Conservation (phyloP, 768 basidiomycete species). For the Boletus insuetus region DNA sequence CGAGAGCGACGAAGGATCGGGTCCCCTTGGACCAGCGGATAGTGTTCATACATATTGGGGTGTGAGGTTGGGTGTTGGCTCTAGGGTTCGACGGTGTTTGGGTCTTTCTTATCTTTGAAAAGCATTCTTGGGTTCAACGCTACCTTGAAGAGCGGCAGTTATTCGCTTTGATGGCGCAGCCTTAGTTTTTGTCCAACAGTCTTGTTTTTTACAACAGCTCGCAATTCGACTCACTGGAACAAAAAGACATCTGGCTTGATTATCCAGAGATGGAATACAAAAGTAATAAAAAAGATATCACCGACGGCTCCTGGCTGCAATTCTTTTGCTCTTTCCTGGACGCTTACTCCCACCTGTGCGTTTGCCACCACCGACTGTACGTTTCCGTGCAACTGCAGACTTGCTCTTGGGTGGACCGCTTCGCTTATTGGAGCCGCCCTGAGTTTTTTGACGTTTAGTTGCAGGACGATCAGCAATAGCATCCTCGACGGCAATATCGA, state of each 20-base stretch:
- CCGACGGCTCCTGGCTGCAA: conserved; percentile 38
- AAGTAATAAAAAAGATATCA: conserved; percentile 11
- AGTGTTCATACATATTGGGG: conserved; percentile 23
- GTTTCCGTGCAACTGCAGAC: conserved; percentile 34
- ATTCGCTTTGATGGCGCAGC: too few relatives aligned
- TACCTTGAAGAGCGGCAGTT: too few relatives aligned
- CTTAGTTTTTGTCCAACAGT: background rate
- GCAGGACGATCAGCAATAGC: conserved; percentile 72
- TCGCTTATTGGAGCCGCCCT: conserved; percentile 29
- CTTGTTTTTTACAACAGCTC: background rate
- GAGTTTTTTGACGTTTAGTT: conserved; percentile 48
- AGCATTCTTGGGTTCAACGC: too few relatives aligned
- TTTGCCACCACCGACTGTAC: conserved; percentile 7
- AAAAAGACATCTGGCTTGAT: background rate
- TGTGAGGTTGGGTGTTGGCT: background rate
- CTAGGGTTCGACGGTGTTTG: background rate
- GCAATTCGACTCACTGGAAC: background rate
- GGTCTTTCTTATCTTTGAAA: background rate
- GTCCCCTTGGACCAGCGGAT: conserved; percentile 23
- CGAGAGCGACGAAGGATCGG: background rate
- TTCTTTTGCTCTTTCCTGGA: conserved; percentile 58
- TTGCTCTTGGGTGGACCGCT: conserved; percentile 38
- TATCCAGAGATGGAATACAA: conserved; percentile 4
- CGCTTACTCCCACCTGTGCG: conserved; percentile 43
- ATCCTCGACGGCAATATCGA: conserved; percentile 90